phyloP scores from a whole-genome alignment of 768 basidiomycete species.

The Hirschioporus abietinus region DNA sequence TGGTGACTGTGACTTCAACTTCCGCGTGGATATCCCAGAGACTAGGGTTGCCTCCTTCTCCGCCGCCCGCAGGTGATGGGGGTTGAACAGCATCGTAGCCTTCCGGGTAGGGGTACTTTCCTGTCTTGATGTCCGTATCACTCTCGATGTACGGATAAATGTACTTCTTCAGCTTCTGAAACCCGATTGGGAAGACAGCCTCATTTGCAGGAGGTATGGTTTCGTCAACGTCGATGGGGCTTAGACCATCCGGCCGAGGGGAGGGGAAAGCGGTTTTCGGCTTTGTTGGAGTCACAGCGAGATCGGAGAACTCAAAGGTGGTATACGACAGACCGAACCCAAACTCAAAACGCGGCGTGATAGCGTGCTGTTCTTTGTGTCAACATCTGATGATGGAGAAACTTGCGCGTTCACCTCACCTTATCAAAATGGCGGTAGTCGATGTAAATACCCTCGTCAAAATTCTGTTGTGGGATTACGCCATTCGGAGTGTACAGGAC shows the following conservation, averaged over 20 bases:
- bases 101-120: constrained; percentile 3
- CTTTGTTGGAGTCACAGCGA: not conserved
- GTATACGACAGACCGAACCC: constrained; percentile 36
- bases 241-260: not conserved
- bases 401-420: constrained; percentile 20
- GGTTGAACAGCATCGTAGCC: not conserved
- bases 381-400: constrained; percentile 22
- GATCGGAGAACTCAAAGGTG: constrained; percentile 24
- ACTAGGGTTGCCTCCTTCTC: constrained; percentile 5
- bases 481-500: constrained; percentile 21
- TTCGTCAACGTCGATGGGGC: not conserved
- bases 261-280: constrained; percentile 1
- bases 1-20: constrained; percentile 20
- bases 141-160: constrained; percentile 1
- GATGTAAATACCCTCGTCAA: constrained; percentile 34
- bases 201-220: not conserved
- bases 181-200: not conserved
- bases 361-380: constrained; percentile 25
- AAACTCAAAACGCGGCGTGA: constrained; percentile 28
- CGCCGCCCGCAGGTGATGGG: not conserved
- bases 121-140: not conserved
- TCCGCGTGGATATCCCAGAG: constrained; percentile 7
- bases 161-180: constrained; percentile 4
- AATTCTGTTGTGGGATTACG: constrained; percentile 25
- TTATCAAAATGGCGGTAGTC: constrained; percentile 34